Percentiles rank a stretch among this genome's conserved stretches.
These are phyloP conservation scores for Candida anutae DNA, from an alignment of 1,139 yeast species.

Conservation along the genomic window DNA sequence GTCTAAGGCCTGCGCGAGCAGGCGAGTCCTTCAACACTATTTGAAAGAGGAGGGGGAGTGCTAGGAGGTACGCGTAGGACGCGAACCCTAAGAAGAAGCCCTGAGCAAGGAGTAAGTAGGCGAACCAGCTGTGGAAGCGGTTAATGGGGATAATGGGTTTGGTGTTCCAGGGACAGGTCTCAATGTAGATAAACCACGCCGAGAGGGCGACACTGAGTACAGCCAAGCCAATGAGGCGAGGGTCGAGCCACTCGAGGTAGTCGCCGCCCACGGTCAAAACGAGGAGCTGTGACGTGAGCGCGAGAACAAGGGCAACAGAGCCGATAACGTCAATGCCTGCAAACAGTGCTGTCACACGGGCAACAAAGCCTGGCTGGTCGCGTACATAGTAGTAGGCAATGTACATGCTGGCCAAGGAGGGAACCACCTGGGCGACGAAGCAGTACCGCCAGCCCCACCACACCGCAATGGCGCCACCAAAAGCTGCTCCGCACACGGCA, in stretches of 20 bases:
- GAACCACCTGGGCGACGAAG: slow-evolving; percentile 9
- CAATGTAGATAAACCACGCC: slow-evolving; percentile 13
- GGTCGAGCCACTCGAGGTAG: slow-evolving; percentile 14
- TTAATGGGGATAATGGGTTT: slow-evolving; percentile 29
- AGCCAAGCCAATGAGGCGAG: slow-evolving; percentile 7
- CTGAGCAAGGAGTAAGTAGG: slow-evolving; percentile 17
- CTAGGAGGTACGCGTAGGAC: slow-evolving; percentile 29
- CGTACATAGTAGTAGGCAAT: slow-evolving; percentile 12
- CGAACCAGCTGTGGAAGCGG: slow-evolving; percentile 16
- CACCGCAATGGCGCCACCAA: slow-evolving; percentile 16
- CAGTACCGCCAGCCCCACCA: slow-evolving; percentile 21
- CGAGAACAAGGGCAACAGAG: slow-evolving; percentile 12
- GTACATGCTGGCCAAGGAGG: slow-evolving; percentile 13
- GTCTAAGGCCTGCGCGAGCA: slow-evolving; percentile 21
- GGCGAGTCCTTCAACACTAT: slow-evolving; percentile 20
- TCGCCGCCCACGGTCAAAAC: slow-evolving; percentile 19
- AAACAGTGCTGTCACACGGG: slow-evolving; percentile 1
- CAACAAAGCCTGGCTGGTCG: slow-evolving; percentile 11
- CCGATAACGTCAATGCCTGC: slow-evolving; percentile 12
- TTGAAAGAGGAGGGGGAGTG: slow-evolving; percentile 32
- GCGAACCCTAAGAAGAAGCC: slow-evolving; percentile 31
- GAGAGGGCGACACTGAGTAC: slow-evolving; percentile 7
- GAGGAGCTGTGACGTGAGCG: slow-evolving; percentile 20
- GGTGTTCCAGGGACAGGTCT: slow-evolving; percentile 19
- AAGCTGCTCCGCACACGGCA: slow-evolving; percentile 18